Evolutionary conservation across 306 rosid genomes (phyloP), one percentile per base, ranked within the genome.

Genomic region (Sindora glabra): DNA sequence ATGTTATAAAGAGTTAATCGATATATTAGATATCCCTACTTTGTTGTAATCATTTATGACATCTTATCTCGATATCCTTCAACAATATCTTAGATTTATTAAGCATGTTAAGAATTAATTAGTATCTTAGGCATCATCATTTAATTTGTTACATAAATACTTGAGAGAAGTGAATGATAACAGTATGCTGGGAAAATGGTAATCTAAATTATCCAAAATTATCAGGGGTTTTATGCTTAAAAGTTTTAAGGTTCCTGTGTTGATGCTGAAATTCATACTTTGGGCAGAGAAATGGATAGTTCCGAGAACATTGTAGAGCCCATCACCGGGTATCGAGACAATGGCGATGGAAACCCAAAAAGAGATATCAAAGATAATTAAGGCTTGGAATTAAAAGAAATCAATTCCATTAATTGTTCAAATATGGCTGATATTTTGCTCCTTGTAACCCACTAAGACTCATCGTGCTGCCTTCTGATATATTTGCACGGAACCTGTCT

Each of bases 381-480:
- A 59, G 74, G 48, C 33, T 33, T 29, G 67, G n/a, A n/a, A n/a
- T n/a, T n/a, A n/a, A 62, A 19, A 6, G 36, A 26, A 47, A 38
- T 57, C 29, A 61, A 76, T 48, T 21, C 26, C 29, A 26, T 59
- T 37, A 17, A 48, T 10, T 40, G 16, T 21, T 19, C 5, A 40
- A 30, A 48, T 62, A 17, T 23, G 45, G 48, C 56, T 19, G 24
- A 68, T n/a, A n/a, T 45, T 40, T 55, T 32, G 29, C 52, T 87
- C 99, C 97, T 94, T 94, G 73, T 94, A 94, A 32, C n/a, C 99
- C 99, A 50, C 69, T 89, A 24, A 94, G 89, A 64, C 99, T 89
- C 79, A 80, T 84, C 99, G 89, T 94, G 53, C 97, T 94, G 59
- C 89, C 78, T 74, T 94, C 91, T 16, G 90, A 49, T 62, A 94